These are phyloP conservation scores for Plasmodium vivax DNA, from an alignment of 169 alveolate species.

Conservation along the genomic window DNA sequence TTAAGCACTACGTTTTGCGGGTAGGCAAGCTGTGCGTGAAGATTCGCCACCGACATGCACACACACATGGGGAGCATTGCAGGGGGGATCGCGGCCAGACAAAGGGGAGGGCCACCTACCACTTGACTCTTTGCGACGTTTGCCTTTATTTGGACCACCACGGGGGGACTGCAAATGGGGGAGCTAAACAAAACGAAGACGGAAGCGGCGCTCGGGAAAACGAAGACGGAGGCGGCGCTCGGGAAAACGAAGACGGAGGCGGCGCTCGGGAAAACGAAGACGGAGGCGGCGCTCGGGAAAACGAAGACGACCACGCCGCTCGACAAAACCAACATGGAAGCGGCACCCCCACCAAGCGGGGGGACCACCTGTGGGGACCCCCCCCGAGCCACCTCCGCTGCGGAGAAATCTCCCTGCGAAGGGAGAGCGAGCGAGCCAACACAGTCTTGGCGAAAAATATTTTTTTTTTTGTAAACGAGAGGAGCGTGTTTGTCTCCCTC, in stretches of 20 bases:
- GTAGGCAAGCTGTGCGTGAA: constrained; percentile 13
- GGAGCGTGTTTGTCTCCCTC: constrained; percentile 5
- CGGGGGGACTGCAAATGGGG: background rate
- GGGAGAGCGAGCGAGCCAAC: background rate
- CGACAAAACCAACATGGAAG: background rate
- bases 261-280: too few relatives aligned
- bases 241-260: too few relatives aligned
- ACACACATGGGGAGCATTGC: constrained; percentile 31
- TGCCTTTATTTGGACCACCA: background rate
- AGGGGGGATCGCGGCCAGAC: background rate
- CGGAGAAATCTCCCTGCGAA: background rate
- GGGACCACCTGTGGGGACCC: background rate
- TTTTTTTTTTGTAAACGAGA: constrained; percentile 11
- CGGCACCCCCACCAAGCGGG: background rate
- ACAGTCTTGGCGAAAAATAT: constrained; percentile 15
- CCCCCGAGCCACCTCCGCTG: constrained; percentile 13
- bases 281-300: too few relatives aligned
- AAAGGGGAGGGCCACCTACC: background rate
- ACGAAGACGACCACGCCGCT: background rate
- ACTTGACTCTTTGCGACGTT: constrained; percentile 7
- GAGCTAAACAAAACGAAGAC: too few relatives aligned
- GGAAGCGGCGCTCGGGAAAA: too few relatives aligned
- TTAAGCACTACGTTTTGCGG: constrained; percentile 20
- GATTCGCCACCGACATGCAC: constrained; percentile 32
- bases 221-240: too few relatives aligned